phyloP scores from a whole-genome alignment of 2,329 filamentous ascomycete genomes.

The Arthroderma uncinatum region DNA sequence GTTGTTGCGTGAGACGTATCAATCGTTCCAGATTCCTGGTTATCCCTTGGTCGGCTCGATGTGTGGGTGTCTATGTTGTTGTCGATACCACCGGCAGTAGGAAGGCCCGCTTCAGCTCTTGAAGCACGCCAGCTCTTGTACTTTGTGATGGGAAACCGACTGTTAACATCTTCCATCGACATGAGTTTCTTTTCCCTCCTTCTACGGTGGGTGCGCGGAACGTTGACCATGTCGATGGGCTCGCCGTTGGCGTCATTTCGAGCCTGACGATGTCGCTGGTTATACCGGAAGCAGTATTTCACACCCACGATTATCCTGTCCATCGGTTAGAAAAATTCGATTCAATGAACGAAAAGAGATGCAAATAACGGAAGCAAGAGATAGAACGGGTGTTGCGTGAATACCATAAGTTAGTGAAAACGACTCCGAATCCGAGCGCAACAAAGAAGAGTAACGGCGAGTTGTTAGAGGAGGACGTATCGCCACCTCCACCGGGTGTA shows the following conservation, averaged over 20 bases:
- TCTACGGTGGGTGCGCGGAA: constrained; percentile 74
- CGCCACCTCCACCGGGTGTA: constrained; percentile 16
- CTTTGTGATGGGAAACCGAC: constrained; percentile 88
- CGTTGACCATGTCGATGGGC: constrained; percentile 73
- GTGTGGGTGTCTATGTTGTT: constrained; percentile 35
- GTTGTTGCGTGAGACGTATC: constrained; percentile 10
- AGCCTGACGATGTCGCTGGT: constrained; percentile 76
- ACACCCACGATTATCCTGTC: constrained; percentile 96
- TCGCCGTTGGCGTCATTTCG: constrained; percentile 71
- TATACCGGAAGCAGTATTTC: constrained; percentile 98
- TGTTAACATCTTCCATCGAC: constrained; percentile 98
- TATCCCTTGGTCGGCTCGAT: constrained; percentile 51
- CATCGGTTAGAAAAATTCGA: constrained; percentile 8
- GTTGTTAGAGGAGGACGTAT: constrained; percentile 48
- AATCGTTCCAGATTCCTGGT: neutral
- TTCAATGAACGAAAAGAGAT: neutral
- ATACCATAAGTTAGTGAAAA: constrained; percentile 97
- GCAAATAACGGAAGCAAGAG: neutral
- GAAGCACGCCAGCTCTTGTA: constrained; percentile 91
- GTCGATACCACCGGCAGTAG: constrained; percentile 73
- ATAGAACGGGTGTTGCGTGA: constrained; percentile 27
- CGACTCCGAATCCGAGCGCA: constrained; percentile 89
- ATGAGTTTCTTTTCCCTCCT: constrained; percentile 96
- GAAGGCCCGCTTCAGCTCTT: constrained; percentile 70
- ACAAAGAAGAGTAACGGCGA: constrained; percentile 85